A percentile compares a stretch with the other conserved stretches of the same genome.
Conservation (phyloP, 2,329 filamentous ascomycete genomes). For the Berkeleyomyces basicola region DNA sequence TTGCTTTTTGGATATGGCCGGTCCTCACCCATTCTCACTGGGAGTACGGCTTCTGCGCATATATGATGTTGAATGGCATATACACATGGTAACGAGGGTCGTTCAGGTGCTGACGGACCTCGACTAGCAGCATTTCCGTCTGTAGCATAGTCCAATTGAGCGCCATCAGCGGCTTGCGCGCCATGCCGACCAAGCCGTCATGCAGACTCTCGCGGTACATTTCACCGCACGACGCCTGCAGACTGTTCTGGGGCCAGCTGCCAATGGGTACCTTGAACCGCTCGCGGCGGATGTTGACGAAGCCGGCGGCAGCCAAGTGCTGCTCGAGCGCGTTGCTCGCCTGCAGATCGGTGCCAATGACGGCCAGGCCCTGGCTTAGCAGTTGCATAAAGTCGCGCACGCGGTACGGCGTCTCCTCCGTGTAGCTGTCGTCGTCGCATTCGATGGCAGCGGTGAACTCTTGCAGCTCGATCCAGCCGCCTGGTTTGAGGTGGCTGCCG, state of each 20-base stretch:
- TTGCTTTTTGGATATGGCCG: no score
- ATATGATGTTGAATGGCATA: conserved; percentile 25
- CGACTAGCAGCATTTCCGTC: conserved; percentile 28
- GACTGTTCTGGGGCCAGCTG: conserved; percentile 27
- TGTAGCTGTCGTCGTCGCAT: conserved; percentile 30
- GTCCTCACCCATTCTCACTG: not conserved
- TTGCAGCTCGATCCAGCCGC: conserved; percentile 34
- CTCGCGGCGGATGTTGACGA: conserved; percentile 25
- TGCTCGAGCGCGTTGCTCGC: conserved; percentile 23
- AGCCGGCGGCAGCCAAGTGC: conserved; percentile 26
- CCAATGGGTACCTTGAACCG: conserved; percentile 33
- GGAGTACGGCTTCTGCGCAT: conserved; percentile 23
- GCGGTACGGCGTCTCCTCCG: conserved; percentile 26
- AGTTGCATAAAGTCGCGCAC: conserved; percentile 30
- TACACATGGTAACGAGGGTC: conserved; percentile 24
- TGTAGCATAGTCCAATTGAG: conserved; percentile 26
- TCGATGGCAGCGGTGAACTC: conserved; percentile 27
- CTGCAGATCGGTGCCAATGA: conserved; percentile 27
- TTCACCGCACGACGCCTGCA: conserved; percentile 28
- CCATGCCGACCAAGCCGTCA: conserved; percentile 25
- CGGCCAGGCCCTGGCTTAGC: conserved; percentile 25
- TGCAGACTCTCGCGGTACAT: conserved; percentile 28
- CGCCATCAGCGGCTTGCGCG: conserved; percentile 24
- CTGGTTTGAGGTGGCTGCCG: conserved; percentile 32
- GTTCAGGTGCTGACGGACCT: conserved; percentile 25